A percentile compares a stretch with the other conserved stretches of the same genome.
Evolutionary conservation across 306 rosid genomes (phyloP).

Genomic region (Medicago lupulina): DNA sequence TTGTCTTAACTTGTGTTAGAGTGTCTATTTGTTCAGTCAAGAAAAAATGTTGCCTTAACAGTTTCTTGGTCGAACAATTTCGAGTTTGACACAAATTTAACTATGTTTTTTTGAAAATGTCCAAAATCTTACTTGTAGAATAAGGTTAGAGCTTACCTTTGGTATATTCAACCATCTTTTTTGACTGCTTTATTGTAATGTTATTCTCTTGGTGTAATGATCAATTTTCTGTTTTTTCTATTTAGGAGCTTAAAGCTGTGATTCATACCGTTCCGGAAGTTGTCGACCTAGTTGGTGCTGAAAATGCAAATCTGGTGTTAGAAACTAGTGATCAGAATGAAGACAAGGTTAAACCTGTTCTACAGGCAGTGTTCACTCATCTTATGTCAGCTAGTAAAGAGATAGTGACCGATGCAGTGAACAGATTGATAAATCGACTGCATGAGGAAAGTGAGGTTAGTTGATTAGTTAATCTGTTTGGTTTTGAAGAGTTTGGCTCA

Average conservation of each 20-base stretch:
- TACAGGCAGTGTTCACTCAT: slow-evolving; percentile 68
- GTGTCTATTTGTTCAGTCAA: too few relatives aligned
- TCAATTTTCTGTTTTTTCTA: slow-evolving; percentile 38
- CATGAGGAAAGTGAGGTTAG: slow-evolving; percentile 72
- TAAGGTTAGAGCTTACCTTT: background rate
- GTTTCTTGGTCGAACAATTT: too few relatives aligned
- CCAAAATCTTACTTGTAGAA: background rate
- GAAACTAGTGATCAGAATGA: slow-evolving; percentile 57
- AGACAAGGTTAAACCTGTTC: slow-evolving; percentile 60
- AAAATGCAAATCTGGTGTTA: slow-evolving; percentile 59
- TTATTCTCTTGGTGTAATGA: slow-evolving; percentile 34
- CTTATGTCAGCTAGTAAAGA: slow-evolving; percentile 83
- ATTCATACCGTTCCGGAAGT: slow-evolving; percentile 80
- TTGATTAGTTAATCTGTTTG: slow-evolving; percentile 17
- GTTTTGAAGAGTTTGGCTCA: slow-evolving; percentile 12
- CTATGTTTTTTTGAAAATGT: too few relatives aligned
- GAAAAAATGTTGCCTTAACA: background rate
- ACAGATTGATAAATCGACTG: slow-evolving; percentile 67
- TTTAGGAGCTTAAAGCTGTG: slow-evolving; percentile 84
- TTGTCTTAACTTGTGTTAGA: too few relatives aligned
- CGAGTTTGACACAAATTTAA: too few relatives aligned
- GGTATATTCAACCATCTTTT: too few relatives aligned
- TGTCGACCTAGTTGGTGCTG: slow-evolving; percentile 67
- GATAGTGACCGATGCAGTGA: slow-evolving; percentile 54
- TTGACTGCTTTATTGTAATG: slow-evolving; percentile 19